Conservation (phyloP, 768 basidiomycete species). For the Dioszegia crocea region DNA sequence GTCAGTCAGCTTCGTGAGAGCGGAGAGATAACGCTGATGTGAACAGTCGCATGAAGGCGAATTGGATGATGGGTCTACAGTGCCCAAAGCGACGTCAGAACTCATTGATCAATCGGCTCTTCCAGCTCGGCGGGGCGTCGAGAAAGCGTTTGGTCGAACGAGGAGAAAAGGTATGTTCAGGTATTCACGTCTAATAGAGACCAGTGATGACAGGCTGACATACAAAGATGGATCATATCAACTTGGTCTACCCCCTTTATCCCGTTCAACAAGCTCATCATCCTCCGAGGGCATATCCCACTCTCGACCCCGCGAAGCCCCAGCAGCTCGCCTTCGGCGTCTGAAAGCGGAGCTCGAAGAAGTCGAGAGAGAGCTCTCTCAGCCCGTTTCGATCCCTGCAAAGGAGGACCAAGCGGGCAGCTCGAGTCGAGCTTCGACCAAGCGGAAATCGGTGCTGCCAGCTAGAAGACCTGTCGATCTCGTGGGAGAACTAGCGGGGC, state of each 20-base stretch:
- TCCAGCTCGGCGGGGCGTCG: slow-evolving; percentile 28
- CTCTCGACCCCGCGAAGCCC: slow-evolving; percentile 39
- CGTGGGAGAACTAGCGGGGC: slow-evolving; percentile 15
- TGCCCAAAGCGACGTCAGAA: slow-evolving; percentile 13
- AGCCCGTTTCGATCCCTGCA: background rate
- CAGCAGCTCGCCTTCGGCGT: slow-evolving; percentile 48
- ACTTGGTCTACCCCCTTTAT: slow-evolving; percentile 34
- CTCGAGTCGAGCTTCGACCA: slow-evolving; percentile 53
- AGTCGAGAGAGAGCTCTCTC: slow-evolving; percentile 57
- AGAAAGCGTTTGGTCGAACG: slow-evolving; percentile 38
- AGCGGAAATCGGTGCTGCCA: slow-evolving; percentile 56
- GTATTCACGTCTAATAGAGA: background rate
- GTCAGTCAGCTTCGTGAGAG: slow-evolving; percentile 10
- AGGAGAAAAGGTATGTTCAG: slow-evolving; percentile 7
- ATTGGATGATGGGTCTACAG: slow-evolving; percentile 18
- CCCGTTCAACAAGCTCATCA: slow-evolving; percentile 14
- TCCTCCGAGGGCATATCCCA: slow-evolving; percentile 11
- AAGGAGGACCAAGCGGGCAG: slow-evolving; percentile 48
- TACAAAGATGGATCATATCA: slow-evolving; percentile 16
- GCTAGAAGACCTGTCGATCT: slow-evolving; percentile 20
- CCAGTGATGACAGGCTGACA: background rate
- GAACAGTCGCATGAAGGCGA: slow-evolving; percentile 22
- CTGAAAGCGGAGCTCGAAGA: slow-evolving; percentile 74
- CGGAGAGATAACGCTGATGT: background rate
- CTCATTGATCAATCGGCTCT: slow-evolving; percentile 30